These are phyloP conservation scores for Saccharum officinarum DNA, from an alignment of 176 grass and related monocot species.

Conservation along the genomic window DNA sequence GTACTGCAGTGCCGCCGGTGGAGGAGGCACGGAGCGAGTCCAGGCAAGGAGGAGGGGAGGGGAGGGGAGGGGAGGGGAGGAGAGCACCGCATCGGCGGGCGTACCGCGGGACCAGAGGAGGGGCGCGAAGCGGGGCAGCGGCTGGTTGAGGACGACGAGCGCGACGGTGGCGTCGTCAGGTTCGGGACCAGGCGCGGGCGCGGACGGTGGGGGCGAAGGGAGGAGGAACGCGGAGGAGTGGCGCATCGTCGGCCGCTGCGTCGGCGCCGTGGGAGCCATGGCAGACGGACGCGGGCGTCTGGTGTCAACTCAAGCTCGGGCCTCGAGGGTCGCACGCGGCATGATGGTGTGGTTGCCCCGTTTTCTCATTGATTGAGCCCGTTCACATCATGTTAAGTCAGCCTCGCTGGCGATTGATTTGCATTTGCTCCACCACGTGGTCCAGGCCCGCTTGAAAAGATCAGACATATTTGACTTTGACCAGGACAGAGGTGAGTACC, in stretches of 20 bases:
- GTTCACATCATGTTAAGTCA: not conserved
- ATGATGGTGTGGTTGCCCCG: not conserved
- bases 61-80: not conserved
- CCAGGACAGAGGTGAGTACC: too few species aligned
- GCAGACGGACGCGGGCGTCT: not conserved
- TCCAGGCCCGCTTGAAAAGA: not conserved
- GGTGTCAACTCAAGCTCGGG: not conserved
- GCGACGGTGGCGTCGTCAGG: conserved; percentile 31
- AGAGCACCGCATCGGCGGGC: not conserved
- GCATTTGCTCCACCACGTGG: not conserved
- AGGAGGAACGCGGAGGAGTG: conserved; percentile 70
- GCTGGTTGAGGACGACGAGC: conserved; percentile 76
- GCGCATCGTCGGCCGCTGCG: conserved; percentile 39
- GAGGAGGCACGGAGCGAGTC: not conserved
- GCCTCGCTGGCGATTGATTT: not conserved
- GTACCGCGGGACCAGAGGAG: conserved; percentile 68
- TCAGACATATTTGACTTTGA: not conserved
- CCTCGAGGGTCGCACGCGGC: not conserved
- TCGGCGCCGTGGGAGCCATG: not conserved
- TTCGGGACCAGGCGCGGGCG: not conserved
- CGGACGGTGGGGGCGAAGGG: not conserved
- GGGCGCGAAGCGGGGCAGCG: conserved; percentile 64
- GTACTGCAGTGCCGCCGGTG: not conserved
- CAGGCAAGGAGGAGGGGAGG: not conserved
- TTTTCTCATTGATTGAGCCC: not conserved